A percentile compares a stretch with the other conserved stretches of the same genome.
Conservation (phyloP, 257 asterid genomes). For the Solanum pennellii region DNA sequence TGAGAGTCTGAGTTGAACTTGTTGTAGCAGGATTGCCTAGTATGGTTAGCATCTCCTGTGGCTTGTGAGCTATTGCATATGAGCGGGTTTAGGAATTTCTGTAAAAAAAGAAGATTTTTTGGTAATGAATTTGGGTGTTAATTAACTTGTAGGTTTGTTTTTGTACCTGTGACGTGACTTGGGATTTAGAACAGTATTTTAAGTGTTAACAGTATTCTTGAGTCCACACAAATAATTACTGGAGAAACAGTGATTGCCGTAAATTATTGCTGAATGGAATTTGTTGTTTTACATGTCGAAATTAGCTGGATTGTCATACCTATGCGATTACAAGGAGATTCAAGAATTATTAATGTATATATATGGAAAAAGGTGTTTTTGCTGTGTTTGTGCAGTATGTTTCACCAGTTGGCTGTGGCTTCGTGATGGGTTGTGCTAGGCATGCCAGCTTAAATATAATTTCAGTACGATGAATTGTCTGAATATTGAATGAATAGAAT, state of each 20-base stretch:
- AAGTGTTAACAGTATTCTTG: neutral
- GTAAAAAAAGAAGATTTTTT: neutral
- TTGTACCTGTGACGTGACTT: neutral
- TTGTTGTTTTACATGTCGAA: neutral
- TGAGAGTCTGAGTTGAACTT: neutral
- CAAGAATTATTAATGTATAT: neutral
- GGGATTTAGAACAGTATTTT: neutral
- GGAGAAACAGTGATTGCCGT: neutral
- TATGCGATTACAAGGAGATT: neutral
- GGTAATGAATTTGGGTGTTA: neutral
- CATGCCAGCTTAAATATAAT: neutral
- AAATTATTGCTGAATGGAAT: neutral
- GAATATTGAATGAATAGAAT: neutral
- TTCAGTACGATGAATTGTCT: neutral
- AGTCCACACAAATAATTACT: neutral
- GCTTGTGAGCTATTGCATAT: neutral
- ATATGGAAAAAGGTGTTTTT: neutral
- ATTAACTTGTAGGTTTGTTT: neutral
- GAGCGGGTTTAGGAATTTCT: neutral
- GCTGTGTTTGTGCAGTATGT: neutral
- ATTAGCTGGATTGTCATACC: neutral
- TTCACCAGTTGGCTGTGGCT: neutral
- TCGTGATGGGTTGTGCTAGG: neutral
- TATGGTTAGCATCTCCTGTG: neutral
- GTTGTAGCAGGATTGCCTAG: neutral